These are phyloP conservation scores for Tardiomyces depauwii DNA, from an alignment of 1,139 yeast species.

Conservation along the genomic window DNA sequence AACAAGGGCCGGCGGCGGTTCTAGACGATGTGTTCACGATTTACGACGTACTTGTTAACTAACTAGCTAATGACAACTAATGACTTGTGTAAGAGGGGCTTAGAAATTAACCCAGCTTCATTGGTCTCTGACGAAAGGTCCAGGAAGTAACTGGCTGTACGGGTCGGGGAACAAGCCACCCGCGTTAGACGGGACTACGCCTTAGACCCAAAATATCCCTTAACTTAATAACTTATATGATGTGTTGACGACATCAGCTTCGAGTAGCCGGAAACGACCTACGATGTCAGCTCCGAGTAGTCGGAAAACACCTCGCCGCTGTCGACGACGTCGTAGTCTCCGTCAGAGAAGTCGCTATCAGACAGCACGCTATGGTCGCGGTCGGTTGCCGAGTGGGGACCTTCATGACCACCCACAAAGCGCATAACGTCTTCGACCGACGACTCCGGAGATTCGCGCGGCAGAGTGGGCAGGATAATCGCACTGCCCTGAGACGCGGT, in stretches of 20 bases:
- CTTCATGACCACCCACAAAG: conserved; percentile 2
- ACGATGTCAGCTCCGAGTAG: not conserved
- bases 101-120: too few species aligned
- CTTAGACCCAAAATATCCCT: not conserved
- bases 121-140: too few species aligned
- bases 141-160: too few species aligned
- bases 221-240: too few species aligned
- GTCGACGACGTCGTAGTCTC: conserved; percentile 9
- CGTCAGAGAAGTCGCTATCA: conserved; percentile 1
- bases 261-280: too few species aligned
- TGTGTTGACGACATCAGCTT: too few species aligned
- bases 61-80: too few species aligned
- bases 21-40: too few species aligned
- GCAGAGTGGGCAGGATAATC: conserved; percentile 15
- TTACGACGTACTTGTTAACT: too few species aligned
- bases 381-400: conserved; percentile 4
- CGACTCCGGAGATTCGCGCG: conserved; percentile 10
- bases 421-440: conserved; percentile 5
- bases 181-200: too few species aligned
- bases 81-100: too few species aligned
- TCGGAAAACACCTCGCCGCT: not conserved
- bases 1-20: not conserved
- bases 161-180: too few species aligned
- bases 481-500: conserved; percentile 1
- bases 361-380: not conserved